Percentiles rank a stretch among this genome's conserved stretches.
These are phyloP conservation scores for Fraxinus sp. DNA, from an alignment of 305 asterid species.

Conservation along the genomic window DNA sequence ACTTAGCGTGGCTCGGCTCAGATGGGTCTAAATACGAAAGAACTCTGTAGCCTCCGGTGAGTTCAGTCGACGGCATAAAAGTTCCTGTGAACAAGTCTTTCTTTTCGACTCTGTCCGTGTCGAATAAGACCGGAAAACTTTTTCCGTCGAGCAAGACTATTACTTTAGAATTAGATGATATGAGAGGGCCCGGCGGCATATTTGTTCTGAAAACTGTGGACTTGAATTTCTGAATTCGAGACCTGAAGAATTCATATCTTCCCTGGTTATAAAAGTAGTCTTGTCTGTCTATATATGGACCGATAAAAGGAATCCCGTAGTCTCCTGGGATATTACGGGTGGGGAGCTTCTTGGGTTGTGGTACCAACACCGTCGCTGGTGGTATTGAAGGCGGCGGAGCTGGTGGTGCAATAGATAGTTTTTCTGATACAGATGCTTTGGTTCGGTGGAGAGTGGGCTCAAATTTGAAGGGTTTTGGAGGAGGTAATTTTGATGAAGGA, in stretches of 20 bases:
- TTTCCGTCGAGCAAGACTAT: constrained; percentile 72
- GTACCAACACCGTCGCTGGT: background rate
- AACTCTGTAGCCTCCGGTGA: constrained; percentile 77
- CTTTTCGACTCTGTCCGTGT: constrained; percentile 68
- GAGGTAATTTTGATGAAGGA: constrained; percentile 12
- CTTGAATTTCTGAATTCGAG: constrained; percentile 52
- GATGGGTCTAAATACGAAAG: constrained; percentile 80
- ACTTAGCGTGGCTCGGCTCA: constrained; percentile 66
- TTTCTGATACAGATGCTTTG: constrained; percentile 39
- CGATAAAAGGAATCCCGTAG: constrained; percentile 61
- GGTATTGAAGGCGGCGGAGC: background rate
- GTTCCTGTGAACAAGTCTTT: constrained; percentile 78
- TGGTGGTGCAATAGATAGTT: constrained; percentile 22
- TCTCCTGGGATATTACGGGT: constrained; percentile 64
- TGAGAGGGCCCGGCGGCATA: constrained; percentile 86
- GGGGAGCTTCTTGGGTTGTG: background rate
- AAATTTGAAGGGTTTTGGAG: constrained; percentile 1
- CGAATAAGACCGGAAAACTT: constrained; percentile 68
- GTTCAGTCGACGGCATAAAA: constrained; percentile 67
- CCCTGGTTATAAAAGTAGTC: constrained; percentile 88
- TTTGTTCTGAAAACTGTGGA: constrained; percentile 76
- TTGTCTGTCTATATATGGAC: constrained; percentile 68
- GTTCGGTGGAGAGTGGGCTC: constrained; percentile 16
- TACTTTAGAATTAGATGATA: constrained; percentile 59
- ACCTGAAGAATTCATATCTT: constrained; percentile 60